These are phyloP conservation scores for Craterostigma plantagineum DNA, from an alignment of 257 asterid genomes.

Conservation along the genomic window DNA sequence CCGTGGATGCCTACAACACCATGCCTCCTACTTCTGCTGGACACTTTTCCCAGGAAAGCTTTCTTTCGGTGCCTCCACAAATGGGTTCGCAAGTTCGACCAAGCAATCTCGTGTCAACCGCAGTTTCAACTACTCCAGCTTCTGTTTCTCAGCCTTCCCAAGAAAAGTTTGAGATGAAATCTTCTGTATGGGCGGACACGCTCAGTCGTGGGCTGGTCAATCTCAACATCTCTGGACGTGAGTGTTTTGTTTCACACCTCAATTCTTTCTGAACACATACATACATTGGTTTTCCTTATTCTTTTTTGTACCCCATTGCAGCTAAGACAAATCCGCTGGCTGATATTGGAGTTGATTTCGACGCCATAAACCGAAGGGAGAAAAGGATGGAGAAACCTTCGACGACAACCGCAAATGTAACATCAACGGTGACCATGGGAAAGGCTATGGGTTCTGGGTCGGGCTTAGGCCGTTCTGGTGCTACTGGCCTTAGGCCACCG, in stretches of 20 bases:
- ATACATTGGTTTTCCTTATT: not conserved
- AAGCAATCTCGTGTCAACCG: conserved; percentile 15
- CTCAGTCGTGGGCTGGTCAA: conserved; percentile 89
- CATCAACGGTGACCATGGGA: conserved; percentile 76
- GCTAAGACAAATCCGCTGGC: conserved; percentile 79
- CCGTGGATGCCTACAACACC: conserved; percentile 13
- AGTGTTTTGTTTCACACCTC: conserved; percentile 17
- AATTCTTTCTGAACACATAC: too few species aligned
- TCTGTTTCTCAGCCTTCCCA: conserved; percentile 38
- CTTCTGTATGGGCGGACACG: conserved; percentile 96
- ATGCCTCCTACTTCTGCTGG: conserved; percentile 32
- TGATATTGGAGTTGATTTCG: conserved; percentile 95
- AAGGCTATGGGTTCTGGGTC: conserved; percentile 98
- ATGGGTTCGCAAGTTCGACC: too few species aligned
- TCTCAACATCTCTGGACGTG: conserved; percentile 92
- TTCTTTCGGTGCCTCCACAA: too few species aligned
- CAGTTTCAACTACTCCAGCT: too few species aligned
- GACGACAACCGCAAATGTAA: conserved; percentile 21
- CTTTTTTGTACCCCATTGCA: conserved; percentile 18
- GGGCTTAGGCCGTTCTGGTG: conserved; percentile 85
- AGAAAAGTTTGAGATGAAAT: conserved; percentile 84
- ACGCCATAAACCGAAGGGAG: conserved; percentile 84
- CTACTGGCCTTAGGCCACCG: conserved; percentile 43
- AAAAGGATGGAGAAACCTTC: conserved; percentile 76
- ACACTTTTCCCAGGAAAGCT: conserved; percentile 22